Conservation (phyloP, 140 eudicot genomes). For the Bidens hawaiensis region DNA sequence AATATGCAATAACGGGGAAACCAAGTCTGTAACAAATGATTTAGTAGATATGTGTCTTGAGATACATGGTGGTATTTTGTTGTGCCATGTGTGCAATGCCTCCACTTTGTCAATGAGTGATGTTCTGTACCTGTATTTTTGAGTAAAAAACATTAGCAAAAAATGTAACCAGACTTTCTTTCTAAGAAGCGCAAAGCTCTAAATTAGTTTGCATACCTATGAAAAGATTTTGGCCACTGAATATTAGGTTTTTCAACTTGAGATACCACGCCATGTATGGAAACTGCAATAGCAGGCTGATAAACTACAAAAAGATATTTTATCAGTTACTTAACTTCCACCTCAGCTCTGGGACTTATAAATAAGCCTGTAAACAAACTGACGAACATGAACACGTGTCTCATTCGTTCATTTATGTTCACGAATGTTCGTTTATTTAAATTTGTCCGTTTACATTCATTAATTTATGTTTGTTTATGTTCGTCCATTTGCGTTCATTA, state of each 20-base stretch:
- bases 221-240: slow-evolving; percentile 95
- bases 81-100: slow-evolving; percentile 61
- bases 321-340: slow-evolving; percentile 1
- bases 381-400: too few relatives aligned
- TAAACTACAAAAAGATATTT: slow-evolving; percentile 45
- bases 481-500: too few relatives aligned
- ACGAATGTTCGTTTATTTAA: too few relatives aligned
- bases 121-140: slow-evolving; percentile 57
- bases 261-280: slow-evolving; percentile 64
- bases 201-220: slow-evolving; percentile 44
- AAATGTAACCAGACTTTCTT: slow-evolving; percentile 7
- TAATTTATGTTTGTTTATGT: too few relatives aligned
- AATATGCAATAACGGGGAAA: slow-evolving; percentile 74
- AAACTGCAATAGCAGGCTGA: slow-evolving; percentile 66
- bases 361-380: too few relatives aligned
- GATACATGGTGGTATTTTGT: slow-evolving; percentile 57
- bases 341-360: not conserved
- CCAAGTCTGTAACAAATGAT: slow-evolving; percentile 73
- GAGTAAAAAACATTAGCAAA: not conserved
- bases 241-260: slow-evolving; percentile 77
- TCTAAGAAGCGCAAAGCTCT: slow-evolving; percentile 7
- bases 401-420: too few relatives aligned
- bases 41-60: slow-evolving; percentile 84
- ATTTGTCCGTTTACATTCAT: too few relatives aligned
- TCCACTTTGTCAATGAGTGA: slow-evolving; percentile 65